Evolutionary conservation across 2,329 filamentous ascomycete genomes (phyloP).

Genomic region (Amauroascus niger): DNA sequence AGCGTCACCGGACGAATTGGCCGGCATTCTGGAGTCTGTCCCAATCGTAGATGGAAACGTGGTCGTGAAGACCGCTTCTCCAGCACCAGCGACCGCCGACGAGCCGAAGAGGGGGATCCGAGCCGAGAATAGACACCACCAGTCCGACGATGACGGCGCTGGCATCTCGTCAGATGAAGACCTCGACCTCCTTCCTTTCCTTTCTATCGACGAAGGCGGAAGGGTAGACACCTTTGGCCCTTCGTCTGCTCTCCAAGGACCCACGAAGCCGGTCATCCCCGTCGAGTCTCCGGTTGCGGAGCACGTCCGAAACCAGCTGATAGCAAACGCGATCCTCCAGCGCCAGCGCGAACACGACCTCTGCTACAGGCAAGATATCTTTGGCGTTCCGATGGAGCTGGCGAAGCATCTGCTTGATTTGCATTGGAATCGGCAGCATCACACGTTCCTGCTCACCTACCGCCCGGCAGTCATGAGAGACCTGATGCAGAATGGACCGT

Average conservation of each 20-base stretch:
- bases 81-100: slow-evolving; percentile 3
- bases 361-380: slow-evolving; percentile 15
- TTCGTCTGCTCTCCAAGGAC: slow-evolving; percentile 16
- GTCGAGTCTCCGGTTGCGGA: slow-evolving; percentile 14
- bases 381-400: slow-evolving; percentile 22
- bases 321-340: slow-evolving; percentile 20
- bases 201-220: slow-evolving; percentile 17
- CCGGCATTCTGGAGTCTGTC: slow-evolving; percentile 14
- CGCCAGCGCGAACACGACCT: slow-evolving; percentile 19
- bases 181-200: slow-evolving; percentile 17
- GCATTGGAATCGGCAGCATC: slow-evolving; percentile 36
- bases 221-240: slow-evolving; percentile 16
- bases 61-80: slow-evolving; percentile 4
- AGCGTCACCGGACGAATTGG: slow-evolving; percentile 15
- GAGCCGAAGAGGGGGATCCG: slow-evolving; percentile 2
- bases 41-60: slow-evolving; percentile 15
- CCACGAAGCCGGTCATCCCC: slow-evolving; percentile 13
- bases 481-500: slow-evolving; percentile 28
- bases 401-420: slow-evolving; percentile 33
- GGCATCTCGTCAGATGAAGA: slow-evolving; percentile 18
- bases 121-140: slow-evolving; percentile 7
- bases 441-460: slow-evolving; percentile 33
- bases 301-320: slow-evolving; percentile 19
- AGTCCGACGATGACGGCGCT: slow-evolving; percentile 15
- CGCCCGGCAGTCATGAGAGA: slow-evolving; percentile 33